phyloP scores from a whole-genome alignment of 495 filamentous ascomycete genomes.

The Chaetomium tenue region DNA sequence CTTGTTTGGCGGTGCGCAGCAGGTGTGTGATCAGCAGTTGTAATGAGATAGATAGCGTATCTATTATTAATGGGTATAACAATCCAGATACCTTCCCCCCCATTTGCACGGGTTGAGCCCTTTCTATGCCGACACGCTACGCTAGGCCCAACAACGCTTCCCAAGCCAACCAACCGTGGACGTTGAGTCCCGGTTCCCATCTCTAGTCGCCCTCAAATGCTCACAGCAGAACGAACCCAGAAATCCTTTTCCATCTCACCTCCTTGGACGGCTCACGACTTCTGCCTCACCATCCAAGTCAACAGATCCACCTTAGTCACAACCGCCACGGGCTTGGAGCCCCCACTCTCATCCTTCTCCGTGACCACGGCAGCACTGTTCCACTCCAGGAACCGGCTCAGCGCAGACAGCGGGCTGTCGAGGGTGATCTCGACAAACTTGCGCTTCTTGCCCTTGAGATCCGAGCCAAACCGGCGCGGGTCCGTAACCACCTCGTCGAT shows the following conservation, averaged over 20 bases:
- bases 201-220: background rate
- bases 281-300: conserved; percentile 83
- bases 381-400: conserved; percentile 95
- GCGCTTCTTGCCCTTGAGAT: conserved; percentile 49
- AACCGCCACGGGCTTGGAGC: conserved; percentile 72
- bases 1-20: no score
- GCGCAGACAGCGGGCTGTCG: conserved; percentile 76
- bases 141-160: background rate
- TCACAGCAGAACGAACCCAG: conserved; percentile 6
- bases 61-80: conserved; percentile 19
- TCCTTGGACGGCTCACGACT: conserved; percentile 21
- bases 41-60: background rate
- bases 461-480: conserved; percentile 60
- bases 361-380: conserved; percentile 94
- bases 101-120: conserved; percentile 35
- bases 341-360: conserved; percentile 57
- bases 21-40: background rate
- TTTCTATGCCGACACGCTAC: conserved; percentile 19
- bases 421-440: conserved; percentile 92
- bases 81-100: conserved; percentile 19
- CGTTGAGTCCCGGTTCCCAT: conserved; percentile 29
- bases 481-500: conserved; percentile 87
- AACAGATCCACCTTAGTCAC: conserved; percentile 96
- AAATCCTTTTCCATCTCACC: background rate
- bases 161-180: conserved; percentile 18